Evolutionary conservation across 1,139 yeast genomes (phyloP), one percentile per base, ranked within the genome.

Genomic region (Lodderomyces orthopsilosis): DNA sequence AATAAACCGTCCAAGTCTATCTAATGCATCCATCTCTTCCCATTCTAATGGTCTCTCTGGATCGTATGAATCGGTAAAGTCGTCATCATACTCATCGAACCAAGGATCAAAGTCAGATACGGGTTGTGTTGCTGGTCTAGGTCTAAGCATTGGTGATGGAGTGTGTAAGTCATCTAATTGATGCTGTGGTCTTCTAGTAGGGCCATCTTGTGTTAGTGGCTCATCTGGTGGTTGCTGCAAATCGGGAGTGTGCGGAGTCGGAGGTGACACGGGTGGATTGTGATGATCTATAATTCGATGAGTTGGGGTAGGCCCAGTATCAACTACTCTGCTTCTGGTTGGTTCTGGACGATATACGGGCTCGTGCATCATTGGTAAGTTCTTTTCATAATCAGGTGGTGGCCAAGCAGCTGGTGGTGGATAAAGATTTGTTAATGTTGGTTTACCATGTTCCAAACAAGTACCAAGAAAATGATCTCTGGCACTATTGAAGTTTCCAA

Each of bases 391-490:
- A 15, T 36, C 26, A 7, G 47, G 46, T n/a, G 51, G 49, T 10
- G 51, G 52, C 46, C 45, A 42, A 18, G 39, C 38, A 15, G 51
- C 42, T 12, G 44, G 43, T 10, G 43, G 46, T 5, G 53, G 49
- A 24, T 44, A 45, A 9, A 52, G 50, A 37, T 49, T 45, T 6
- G 52, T 47, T 12, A 48, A 26, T 14, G 50, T 32, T 5, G 52
- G 49, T 27, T 44, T 42, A 10, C 51, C 51, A 43, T 67, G 72
- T 53, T 77, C 82, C 46, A 72, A 55, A 49, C 83, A 79, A 3
- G 81, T 75, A 1, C 82, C 83, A 51, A 71, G 59, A 47, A 59
- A 78, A 54, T 79, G 83, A 51, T 77, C 82, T 57, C 82, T 65
- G 17, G 81, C 73, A 27, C 76, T 63, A 41, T 70, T 61, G 52